Conservation (phyloP, 2,329 filamentous ascomycete species). For the Neofusicoccum parvum region DNA sequence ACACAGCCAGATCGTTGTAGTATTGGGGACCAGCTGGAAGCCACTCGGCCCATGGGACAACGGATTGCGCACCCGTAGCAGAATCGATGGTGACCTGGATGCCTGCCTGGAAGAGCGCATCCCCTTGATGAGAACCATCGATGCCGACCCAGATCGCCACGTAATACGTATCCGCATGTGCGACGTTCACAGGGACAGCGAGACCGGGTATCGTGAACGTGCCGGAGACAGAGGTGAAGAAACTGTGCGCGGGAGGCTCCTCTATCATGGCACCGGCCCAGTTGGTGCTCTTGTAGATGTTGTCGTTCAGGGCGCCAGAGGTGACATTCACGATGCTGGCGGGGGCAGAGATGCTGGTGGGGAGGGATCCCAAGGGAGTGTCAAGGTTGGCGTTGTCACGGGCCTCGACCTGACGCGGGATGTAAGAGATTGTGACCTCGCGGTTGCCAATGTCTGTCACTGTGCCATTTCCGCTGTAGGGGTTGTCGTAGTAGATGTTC, state of each 20-base stretch:
- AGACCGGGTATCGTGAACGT: not conserved
- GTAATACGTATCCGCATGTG: not conserved
- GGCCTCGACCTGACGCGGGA: not conserved
- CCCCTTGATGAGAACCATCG: conserved; percentile 58
- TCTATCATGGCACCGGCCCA: not conserved
- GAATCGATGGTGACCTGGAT: conserved; percentile 29
- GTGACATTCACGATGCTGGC: too few relatives aligned
- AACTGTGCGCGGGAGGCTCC: not conserved
- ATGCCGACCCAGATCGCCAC: conserved; percentile 63
- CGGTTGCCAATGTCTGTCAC: not conserved
- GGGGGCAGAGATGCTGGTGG: too few relatives aligned
- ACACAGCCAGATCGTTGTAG: conserved; percentile 34
- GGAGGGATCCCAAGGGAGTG: too few relatives aligned
- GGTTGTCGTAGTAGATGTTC: not conserved
- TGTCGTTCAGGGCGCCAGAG: too few relatives aligned
- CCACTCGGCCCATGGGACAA: conserved; percentile 31
- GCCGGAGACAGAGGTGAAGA: not conserved
- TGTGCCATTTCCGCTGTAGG: too few relatives aligned
- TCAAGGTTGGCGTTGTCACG: not conserved
- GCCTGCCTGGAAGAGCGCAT: conserved; percentile 60
- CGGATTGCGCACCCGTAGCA: conserved; percentile 25
- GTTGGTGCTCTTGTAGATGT: not conserved
- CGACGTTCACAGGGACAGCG: not conserved
- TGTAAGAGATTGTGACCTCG: not conserved
- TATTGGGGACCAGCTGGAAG: not conserved